These are phyloP conservation scores for Arthroderma sp. DNA, from an alignment of 2,329 filamentous ascomycete genomes.

Conservation along the genomic window DNA sequence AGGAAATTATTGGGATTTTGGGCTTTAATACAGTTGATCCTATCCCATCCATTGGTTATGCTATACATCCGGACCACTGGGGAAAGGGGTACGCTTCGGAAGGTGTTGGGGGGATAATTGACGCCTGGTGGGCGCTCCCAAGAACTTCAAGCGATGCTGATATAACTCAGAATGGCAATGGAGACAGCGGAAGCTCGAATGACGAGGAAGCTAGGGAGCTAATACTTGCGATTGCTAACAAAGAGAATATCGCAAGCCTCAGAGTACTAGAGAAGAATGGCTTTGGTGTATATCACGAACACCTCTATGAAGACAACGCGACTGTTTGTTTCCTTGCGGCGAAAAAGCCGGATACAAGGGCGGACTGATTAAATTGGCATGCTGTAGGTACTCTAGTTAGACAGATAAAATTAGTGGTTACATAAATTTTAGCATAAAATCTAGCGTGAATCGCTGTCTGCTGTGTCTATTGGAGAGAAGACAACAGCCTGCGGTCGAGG, in stretches of 20 bases:
- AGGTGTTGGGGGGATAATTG: constrained; percentile 5
- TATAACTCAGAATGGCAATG: not conserved
- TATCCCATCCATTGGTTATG: constrained; percentile 9
- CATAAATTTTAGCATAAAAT: no score
- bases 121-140: constrained; percentile 9
- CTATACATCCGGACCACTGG: constrained; percentile 2
- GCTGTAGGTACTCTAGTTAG: no score
- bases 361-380: no score
- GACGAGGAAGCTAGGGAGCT: constrained; percentile 2
- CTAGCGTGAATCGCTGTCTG: no score
- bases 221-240: constrained; percentile 5
- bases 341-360: not conserved
- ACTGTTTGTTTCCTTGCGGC: constrained; percentile 1
- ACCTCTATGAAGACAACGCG: constrained; percentile 1
- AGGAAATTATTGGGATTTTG: constrained; percentile 6
- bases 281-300: constrained; percentile 7
- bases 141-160: not conserved
- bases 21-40: constrained; percentile 9
- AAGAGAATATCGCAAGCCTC: constrained; percentile 6
- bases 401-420: no score
- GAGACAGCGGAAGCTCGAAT: not conserved
- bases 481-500: no score
- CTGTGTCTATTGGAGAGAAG: no score
- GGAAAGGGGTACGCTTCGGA: constrained; percentile 11
- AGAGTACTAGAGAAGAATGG: constrained; percentile 9